Conservation (phyloP, 2,329 filamentous ascomycete genomes). For the Pestalotiopsis sp. region DNA sequence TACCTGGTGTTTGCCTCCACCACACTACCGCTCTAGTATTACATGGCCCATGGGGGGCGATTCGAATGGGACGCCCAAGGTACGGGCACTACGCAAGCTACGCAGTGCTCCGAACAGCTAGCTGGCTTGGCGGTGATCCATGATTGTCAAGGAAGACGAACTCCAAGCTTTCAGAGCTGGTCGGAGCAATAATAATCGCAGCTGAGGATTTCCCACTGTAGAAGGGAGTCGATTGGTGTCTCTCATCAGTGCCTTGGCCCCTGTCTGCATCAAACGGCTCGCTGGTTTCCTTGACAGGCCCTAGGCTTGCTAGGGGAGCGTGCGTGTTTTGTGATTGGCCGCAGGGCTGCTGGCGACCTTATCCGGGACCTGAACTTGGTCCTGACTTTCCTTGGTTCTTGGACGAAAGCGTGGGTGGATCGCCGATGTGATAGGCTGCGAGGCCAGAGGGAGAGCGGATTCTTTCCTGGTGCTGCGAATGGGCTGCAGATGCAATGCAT, state of each 20-base stretch:
- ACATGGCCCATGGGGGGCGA: no score
- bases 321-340: not conserved
- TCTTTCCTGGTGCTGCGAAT: no score
- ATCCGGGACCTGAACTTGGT: not conserved
- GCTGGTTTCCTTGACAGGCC: slow-evolving; percentile 2
- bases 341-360: not conserved
- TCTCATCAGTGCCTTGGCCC: not conserved
- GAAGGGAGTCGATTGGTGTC: not conserved
- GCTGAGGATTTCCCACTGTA: no score
- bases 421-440: slow-evolving; percentile 8
- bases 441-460: not conserved
- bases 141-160: no score
- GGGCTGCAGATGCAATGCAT: not conserved
- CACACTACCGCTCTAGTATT: no score
- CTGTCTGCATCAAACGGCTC: slow-evolving; percentile 9
- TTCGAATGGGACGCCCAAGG: no score
- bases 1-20: no score
- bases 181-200: no score
- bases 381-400: slow-evolving; percentile 1
- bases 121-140: no score
- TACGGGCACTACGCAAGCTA: no score
- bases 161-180: no score
- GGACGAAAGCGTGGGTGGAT: not conserved
- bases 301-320: not conserved
- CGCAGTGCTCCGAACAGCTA: no score